Percentiles rank a stretch among this genome's conserved stretches.
These are phyloP conservation scores for Larix kaempferi DNA, from an alignment of 75 land plant genomes.

Conservation along the genomic window DNA sequence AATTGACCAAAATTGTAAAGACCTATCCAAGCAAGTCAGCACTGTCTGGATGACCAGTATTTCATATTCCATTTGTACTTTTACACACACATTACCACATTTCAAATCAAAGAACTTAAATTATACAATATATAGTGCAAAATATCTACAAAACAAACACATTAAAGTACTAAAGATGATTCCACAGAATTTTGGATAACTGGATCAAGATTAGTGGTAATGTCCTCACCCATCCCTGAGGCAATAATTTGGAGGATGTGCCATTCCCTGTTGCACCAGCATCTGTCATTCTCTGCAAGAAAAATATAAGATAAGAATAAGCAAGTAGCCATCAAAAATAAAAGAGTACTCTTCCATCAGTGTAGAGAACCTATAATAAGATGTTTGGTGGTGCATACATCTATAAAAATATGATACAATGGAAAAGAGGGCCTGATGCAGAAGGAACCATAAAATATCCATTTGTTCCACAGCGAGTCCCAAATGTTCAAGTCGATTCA, in stretches of 20 bases:
- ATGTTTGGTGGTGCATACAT: too few species aligned
- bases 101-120: background rate
- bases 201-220: background rate
- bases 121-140: background rate
- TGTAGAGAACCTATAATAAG: background rate
- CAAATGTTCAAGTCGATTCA: background rate
- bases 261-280: background rate
- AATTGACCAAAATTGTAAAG: too few species aligned
- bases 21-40: background rate
- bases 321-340: background rate
- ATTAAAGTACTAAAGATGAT: background rate
- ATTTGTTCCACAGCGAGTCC: background rate
- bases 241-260: slow-evolving; percentile 5
- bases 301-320: background rate
- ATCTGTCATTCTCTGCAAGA: slow-evolving; percentile 1
- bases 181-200: background rate
- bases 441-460: background rate
- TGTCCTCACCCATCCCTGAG: slow-evolving; percentile 5
- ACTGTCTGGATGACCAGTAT: background rate
- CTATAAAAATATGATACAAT: too few species aligned
- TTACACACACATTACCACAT: background rate
- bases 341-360: background rate
- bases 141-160: background rate
- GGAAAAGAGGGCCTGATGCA: too few species aligned
- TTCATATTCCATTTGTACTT: background rate